Base-by-base conservation (phyloP, 306 rosid genomes). In the Datisca glomerata region DNA sequence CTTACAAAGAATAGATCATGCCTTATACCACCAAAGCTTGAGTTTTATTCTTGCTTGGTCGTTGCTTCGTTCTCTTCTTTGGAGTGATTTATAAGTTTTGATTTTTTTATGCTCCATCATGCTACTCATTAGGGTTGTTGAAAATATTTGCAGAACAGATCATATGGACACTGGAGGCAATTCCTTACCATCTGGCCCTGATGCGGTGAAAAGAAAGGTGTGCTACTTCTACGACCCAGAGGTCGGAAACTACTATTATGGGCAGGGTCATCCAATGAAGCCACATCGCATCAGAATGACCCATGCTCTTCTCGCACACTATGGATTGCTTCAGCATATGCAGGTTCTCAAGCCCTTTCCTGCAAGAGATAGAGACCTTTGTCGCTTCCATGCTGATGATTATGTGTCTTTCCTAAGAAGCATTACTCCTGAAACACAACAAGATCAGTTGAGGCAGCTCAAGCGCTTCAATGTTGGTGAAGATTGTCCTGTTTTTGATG, bases 211-310 rank as follows among this genome's bases (percentile, higher is more conserved):
- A 80, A 70, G 94, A 42, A 82, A 75, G 41, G 94, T 78, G 57
- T 57, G 73, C 45, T 78, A 82, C 67, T 78, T 82, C 75, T 82
- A 78, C 65, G 94, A 82, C 68, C 94, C 89, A 4, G 89, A 78
- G 49, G 94, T 82, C 7, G 91, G 94, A 38, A 82, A 83, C 65
- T 78, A 83, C 71, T 83, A 83, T 59, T 83, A 83, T 48, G 94
- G 94, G 16, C 94, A 83, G 53, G 94, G 94, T 42, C 94, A 83
- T 50, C 89, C 94, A n/a, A 83, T 83, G 94, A 83, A 83, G 73
- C 94, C 94, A 2, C 94, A 83, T 66, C 79, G 94, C 15, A 82
- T 82, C 16, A 39, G 94, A 37, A 82, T 82, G 94, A 78, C 94
- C 38, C 94, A 83, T 29, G 94, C 94, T 51, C 85, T 78, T 38